Base-by-base conservation (phyloP, 805 yeast species). In the Ascoidea asiatica region DNA sequence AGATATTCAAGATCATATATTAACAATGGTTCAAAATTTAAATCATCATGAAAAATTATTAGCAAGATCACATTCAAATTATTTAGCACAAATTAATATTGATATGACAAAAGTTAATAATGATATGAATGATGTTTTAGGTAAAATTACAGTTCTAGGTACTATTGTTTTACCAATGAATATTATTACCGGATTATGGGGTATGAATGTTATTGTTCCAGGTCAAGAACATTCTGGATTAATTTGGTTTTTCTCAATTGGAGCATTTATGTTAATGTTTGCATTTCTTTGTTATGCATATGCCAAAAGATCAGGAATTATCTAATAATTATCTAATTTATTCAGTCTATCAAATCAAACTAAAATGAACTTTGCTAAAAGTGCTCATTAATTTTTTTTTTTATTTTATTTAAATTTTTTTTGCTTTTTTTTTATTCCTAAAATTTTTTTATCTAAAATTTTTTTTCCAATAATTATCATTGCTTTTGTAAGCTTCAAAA, bases 101-200 rank as follows among this genome's bases (percentile, higher is more conserved):
- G 97, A 92, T 59, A 92, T 90, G 97, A 92, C 97, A 7, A 81
- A 81, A 59, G 96, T 89, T 13, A 92, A 89, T 63, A 92, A 92
- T 56, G 97, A 90, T 54, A 90, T 94, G 77, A 92, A 92, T 60
- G 97, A 92, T 59, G 95, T 89, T 1, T 71, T 90, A 56, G 95
- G 97, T 8, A 87, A 89, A 59, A 86, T 90, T 45, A 86, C 97
- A 3, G 81, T 89, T 38, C 64, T 90, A 50, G 98, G 97, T 72
- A 87, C 97, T 0, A 86, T 92, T 45, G 96, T 92, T 19, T 66
- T 92, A 47, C 98, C 98, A 3, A 76, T 92, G 75, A 92, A 92
- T 58, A 86, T 92, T 45, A 81, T 92, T 19, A 92, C 98, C 0
- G 98, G 98, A 19, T 65, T 92, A 41, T 92, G 97, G 97, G 98